phyloP scores from a whole-genome alignment of 805 yeast genomes.

The Scheffersomyces ergatensis region DNA sequence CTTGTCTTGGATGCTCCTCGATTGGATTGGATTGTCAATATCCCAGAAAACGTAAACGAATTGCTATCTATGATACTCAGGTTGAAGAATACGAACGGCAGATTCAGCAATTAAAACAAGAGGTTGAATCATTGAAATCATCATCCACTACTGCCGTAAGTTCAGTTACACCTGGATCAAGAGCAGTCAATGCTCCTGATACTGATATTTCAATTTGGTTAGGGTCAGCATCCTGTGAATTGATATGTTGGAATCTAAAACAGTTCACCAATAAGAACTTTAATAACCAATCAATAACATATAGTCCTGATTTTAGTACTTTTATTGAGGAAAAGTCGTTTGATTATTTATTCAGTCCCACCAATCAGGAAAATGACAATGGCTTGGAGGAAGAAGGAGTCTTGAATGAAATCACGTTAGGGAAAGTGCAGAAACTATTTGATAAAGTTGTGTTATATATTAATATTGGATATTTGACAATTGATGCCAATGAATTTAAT shows the following conservation, averaged over 20 bases:
- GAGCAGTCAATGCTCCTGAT: constrained; percentile 2
- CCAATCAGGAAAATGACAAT: not conserved
- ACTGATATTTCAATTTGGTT: constrained; percentile 16
- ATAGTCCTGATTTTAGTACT: not conserved
- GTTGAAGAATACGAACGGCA: constrained; percentile 15
- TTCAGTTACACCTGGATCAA: not conserved
- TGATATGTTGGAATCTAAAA: constrained; percentile 16
- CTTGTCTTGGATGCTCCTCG: constrained; percentile 18
- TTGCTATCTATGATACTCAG: constrained; percentile 18
- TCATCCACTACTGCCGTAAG: not conserved
- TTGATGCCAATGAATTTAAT: constrained; percentile 18
- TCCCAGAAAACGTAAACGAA: constrained; percentile 16
- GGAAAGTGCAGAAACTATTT: constrained; percentile 3
- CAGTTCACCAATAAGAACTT: not conserved
- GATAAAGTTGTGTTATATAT: constrained; percentile 16
- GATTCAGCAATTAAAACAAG: constrained; percentile 10
- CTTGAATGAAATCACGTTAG: not conserved
- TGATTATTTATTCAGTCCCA: constrained; percentile 7
- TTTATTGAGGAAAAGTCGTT: constrained; percentile 17
- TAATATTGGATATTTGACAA: constrained; percentile 22
- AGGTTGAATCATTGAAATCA: constrained; percentile 4
- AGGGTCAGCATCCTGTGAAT: constrained; percentile 23
- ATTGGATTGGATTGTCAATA: constrained; percentile 16
- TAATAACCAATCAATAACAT: not conserved
- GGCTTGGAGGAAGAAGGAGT: not conserved